Base-by-base conservation (phyloP, 2,329 filamentous ascomycete genomes). In the Fusarium devonianum region DNA sequence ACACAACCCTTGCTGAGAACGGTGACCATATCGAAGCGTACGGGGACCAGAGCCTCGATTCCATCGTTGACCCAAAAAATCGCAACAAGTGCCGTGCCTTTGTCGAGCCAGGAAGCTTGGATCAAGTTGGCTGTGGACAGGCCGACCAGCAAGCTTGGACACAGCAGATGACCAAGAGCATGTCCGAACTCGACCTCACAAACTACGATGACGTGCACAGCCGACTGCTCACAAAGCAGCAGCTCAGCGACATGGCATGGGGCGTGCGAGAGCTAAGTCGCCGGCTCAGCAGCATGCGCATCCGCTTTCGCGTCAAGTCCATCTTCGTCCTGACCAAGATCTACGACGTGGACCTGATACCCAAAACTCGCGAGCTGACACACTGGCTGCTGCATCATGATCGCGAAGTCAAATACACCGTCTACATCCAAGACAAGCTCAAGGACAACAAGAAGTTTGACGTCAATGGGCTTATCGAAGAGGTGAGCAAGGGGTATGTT, bases 171-270 rank as follows among this genome's bases (percentile, higher is more conserved):
- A 70, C 70, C 37, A 77, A 73, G 56, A 69, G 68, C 62, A 68
- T 68, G 44, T 74, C 75, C 2, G 72, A 75, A 42, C 53, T 73
- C 28, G 74, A 79, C 49, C 66, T 76, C 9, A 55, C 65, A 7
- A 53, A 67, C 30, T 55, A 71, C 49, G 68, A 71, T 18, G 67
- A 72, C 7, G 62, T 80, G 30, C 80, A 83, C 64, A 85, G 81
- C 50, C 83, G 93, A n/a, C 82, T 97, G 38, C 79, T 97, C 60
- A 97, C 92, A 2, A 97, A 97, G 76, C 92, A 90, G 70, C 91
- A 99, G 72, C 79, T 99, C 30, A 92, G 89, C 11, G 94, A 97
- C 65, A 97, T 99, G 93, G 92, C 93, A 0, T 92, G 93, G 85
- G 92, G 93, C 18, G 94, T 97, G 49, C 82, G 94, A 36, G 91